Conservation (phyloP, 179 eudicot genomes). For the Spinacia oleracea region DNA sequence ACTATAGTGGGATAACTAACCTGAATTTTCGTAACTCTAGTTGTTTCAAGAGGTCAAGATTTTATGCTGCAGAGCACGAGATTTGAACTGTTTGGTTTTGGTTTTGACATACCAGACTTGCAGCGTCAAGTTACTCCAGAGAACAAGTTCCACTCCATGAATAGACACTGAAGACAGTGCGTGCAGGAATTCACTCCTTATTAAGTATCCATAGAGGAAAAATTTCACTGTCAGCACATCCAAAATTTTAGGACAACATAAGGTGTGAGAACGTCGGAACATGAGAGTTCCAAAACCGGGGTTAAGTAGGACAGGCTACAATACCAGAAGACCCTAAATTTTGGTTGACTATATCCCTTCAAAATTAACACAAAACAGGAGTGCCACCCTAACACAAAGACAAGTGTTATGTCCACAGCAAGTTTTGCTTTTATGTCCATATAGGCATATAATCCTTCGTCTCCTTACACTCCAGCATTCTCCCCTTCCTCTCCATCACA, state of each 20-base stretch:
- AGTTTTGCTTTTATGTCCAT: neutral
- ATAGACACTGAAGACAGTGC: slow-evolving; percentile 7
- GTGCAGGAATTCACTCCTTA: slow-evolving; percentile 1
- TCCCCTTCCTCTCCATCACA: neutral
- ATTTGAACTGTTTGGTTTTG: neutral
- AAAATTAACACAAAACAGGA: neutral
- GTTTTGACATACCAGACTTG: slow-evolving; percentile 2
- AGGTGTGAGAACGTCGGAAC: neutral
- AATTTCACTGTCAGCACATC: neutral
- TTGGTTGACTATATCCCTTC: neutral
- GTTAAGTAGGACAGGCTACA: slow-evolving; percentile 10
- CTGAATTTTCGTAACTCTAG: neutral
- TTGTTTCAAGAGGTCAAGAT: slow-evolving; percentile 3
- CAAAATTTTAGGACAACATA: neutral
- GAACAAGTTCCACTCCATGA: neutral
- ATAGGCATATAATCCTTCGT: neutral
- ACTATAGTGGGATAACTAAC: neutral
- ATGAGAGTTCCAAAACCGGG: slow-evolving; percentile 2
- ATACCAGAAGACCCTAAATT: slow-evolving; percentile 8
- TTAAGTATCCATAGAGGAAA: neutral
- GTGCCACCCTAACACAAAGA: slow-evolving; percentile 1
- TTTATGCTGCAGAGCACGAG: neutral
- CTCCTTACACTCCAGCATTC: neutral
- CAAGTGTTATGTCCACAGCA: neutral
- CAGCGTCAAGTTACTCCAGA: slow-evolving; percentile 7